A percentile compares a stretch with the other conserved stretches of the same genome.
Conservation (phyloP, 2,329 filamentous ascomycete species). For the Neofusicoccum kwambonambiense region DNA sequence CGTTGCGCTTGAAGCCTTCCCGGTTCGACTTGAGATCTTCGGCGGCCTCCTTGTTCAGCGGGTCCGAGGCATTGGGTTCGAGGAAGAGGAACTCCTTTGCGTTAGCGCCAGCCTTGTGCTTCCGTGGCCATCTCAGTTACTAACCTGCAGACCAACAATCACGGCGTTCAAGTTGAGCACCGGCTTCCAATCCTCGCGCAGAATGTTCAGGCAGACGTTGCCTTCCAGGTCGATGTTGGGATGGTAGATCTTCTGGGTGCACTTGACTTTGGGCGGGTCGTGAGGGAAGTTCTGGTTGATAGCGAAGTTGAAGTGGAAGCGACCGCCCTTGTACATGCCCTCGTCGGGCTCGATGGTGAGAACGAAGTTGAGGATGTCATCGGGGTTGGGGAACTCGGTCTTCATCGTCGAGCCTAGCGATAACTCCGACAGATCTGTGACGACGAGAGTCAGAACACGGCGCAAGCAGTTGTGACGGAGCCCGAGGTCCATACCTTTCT, state of each 20-base stretch:
- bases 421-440: slow-evolving; percentile 74
- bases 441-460: not conserved
- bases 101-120: slow-evolving; percentile 18
- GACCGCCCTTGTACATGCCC: slow-evolving; percentile 82
- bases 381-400: slow-evolving; percentile 76
- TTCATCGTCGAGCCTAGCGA: slow-evolving; percentile 77
- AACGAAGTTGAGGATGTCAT: slow-evolving; percentile 82
- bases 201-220: slow-evolving; percentile 96
- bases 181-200: slow-evolving; percentile 98
- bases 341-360: slow-evolving; percentile 83
- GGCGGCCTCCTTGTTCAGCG: slow-evolving; percentile 97
- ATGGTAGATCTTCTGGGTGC: slow-evolving; percentile 97
- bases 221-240: slow-evolving; percentile 98
- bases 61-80: slow-evolving; percentile 94
- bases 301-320: slow-evolving; percentile 85
- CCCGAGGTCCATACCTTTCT: slow-evolving; percentile 71
- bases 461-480: not conserved
- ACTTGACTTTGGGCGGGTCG: slow-evolving; percentile 95
- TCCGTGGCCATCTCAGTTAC: slow-evolving; percentile 22
- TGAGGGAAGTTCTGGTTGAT: slow-evolving; percentile 97
- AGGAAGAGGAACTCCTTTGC: slow-evolving; percentile 81
- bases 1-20: slow-evolving; percentile 89
- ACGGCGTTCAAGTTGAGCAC: slow-evolving; percentile 96
- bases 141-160: slow-evolving; percentile 85
- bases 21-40: slow-evolving; percentile 84